Conservation (phyloP, 2,329 filamentous ascomycete genomes). For the Thielaviopsis populi region DNA sequence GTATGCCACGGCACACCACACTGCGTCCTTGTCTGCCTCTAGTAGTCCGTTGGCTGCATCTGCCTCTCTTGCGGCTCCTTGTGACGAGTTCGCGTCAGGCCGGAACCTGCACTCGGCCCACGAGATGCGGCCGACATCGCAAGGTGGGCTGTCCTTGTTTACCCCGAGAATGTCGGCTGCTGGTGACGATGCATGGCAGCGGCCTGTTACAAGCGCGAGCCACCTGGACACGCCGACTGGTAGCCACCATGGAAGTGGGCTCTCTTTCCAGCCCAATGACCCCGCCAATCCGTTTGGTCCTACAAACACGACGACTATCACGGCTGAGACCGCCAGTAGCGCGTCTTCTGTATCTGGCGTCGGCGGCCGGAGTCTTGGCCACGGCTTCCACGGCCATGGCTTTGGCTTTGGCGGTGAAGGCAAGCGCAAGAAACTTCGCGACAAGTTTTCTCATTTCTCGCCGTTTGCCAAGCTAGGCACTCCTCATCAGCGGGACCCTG, state of each 20-base stretch:
- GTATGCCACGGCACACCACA: background rate
- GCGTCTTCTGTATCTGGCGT: background rate
- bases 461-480: conserved; percentile 14
- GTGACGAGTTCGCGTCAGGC: background rate
- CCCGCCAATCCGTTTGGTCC: conserved; percentile 7
- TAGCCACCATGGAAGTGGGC: background rate
- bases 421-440: conserved; percentile 11
- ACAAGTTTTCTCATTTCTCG: conserved; percentile 11
- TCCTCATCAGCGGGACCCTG: background rate
- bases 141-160: conserved; percentile 1
- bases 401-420: conserved; percentile 24
- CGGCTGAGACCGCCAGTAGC: conserved; percentile 19
- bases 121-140: conserved; percentile 12
- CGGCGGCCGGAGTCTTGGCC: background rate
- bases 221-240: conserved; percentile 15
- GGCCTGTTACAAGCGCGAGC: conserved; percentile 25
- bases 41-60: background rate
- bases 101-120: conserved; percentile 14
- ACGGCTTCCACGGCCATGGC: conserved; percentile 23
- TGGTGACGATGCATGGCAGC: conserved; percentile 17
- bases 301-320: conserved; percentile 20
- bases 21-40: background rate
- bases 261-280: background rate
- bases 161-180: conserved; percentile 14
- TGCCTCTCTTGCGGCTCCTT: background rate